Conservation (phyloP, 805 yeast genomes). For the Candida xiaguanensis region DNA sequence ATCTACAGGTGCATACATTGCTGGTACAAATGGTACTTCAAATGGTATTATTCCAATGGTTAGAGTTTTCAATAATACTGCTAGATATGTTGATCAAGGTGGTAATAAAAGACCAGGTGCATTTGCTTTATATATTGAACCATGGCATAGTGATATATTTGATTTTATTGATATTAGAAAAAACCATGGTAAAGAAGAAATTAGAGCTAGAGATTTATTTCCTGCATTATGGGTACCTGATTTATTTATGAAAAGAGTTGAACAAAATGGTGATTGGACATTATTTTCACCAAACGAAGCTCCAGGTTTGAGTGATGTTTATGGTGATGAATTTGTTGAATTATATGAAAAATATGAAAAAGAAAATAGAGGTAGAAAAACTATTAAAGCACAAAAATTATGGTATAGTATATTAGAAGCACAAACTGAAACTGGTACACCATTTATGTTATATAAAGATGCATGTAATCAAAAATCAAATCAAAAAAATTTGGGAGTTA, state of each 20-base stretch:
- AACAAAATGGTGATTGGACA: conserved; percentile 53
- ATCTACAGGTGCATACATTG: conserved; percentile 57
- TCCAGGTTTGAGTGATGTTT: conserved; percentile 51
- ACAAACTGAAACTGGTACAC: conserved; percentile 64
- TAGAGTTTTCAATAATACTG: conserved; percentile 60
- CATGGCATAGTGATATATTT: conserved; percentile 61
- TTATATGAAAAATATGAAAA: conserved; percentile 50
- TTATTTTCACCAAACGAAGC: conserved; percentile 59
- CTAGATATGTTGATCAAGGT: conserved; percentile 63
- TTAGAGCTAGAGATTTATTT: conserved; percentile 59
- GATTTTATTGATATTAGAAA: conserved; percentile 58
- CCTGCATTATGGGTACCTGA: conserved; percentile 65
- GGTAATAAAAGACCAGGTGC: conserved; percentile 68
- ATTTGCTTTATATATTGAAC: conserved; percentile 57
- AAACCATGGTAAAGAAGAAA: conserved; percentile 63
- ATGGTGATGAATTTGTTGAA: conserved; percentile 53
- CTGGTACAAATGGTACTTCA: conserved; percentile 62
- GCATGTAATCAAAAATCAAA: conserved; percentile 57
- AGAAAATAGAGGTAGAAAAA: conserved; percentile 47
- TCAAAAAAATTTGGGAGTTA: conserved; percentile 58
- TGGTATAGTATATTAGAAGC: conserved; percentile 61
- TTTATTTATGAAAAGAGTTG: conserved; percentile 59
- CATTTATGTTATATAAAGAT: conserved; percentile 62
- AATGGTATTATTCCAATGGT: conserved; percentile 63
- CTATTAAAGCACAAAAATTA: conserved; percentile 55